Conservation (phyloP, 192 early-diverging fungal species). For the Spizellomyces sp. region DNA sequence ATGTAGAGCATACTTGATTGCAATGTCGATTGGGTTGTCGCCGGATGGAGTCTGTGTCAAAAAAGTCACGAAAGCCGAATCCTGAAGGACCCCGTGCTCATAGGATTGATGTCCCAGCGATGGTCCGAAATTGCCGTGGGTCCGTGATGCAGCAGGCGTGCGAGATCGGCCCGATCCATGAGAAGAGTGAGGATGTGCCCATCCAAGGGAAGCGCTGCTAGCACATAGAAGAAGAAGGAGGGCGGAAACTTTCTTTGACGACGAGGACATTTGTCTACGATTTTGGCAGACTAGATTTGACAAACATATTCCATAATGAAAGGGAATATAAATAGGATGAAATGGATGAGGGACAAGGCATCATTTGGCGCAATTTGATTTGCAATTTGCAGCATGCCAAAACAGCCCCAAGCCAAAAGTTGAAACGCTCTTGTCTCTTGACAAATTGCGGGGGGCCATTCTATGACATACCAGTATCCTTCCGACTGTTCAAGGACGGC, state of each 20-base stretch:
- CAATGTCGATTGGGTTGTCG: not conserved
- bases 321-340: too few relatives aligned
- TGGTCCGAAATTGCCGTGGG: constrained; percentile 31
- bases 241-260: not conserved
- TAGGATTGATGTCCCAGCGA: constrained; percentile 12
- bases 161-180: constrained; percentile 1
- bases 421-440: too few relatives aligned
- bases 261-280: too few relatives aligned
- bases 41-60: constrained; percentile 4
- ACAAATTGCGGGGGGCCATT: too few relatives aligned
- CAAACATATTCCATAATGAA: too few relatives aligned
- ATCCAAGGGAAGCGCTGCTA: not conserved
- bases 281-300: too few relatives aligned
- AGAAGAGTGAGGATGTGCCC: not conserved
- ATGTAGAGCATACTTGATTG: not conserved
- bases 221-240: not conserved
- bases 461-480: too few relatives aligned
- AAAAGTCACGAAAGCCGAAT: constrained; percentile 2
- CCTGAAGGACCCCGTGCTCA: constrained; percentile 3
- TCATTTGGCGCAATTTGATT: too few relatives aligned
- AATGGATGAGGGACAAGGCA: too few relatives aligned
- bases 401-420: too few relatives aligned
- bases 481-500: too few relatives aligned
- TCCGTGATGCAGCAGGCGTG: not conserved
- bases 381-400: too few relatives aligned